phyloP scores from a whole-genome alignment of 805 yeast genomes.

The Cyberlindnera euphorbiiphila region DNA sequence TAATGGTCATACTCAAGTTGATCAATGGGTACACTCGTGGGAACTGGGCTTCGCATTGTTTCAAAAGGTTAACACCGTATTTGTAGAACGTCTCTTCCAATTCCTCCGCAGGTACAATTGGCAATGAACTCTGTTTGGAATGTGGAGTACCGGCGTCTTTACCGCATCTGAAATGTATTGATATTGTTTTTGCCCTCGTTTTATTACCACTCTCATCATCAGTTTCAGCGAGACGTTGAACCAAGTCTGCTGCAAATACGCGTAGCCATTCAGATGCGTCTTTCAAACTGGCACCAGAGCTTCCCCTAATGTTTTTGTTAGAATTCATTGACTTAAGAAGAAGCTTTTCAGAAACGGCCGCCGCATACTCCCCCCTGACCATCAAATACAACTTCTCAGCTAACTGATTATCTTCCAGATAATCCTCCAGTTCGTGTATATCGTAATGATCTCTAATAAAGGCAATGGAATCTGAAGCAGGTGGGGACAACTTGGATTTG shows the following conservation, averaged over 20 bases:
- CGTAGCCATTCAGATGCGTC: conserved; percentile 71
- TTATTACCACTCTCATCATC: conserved; percentile 49
- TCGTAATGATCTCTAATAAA: conserved; percentile 49
- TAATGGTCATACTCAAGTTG: conserved; percentile 47
- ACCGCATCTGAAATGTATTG: conserved; percentile 34
- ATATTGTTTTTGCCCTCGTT: conserved; percentile 45
- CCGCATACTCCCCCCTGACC: conserved; percentile 57
- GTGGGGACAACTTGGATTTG: conserved; percentile 38
- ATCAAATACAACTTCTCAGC: conserved; percentile 56
- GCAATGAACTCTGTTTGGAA: conserved; percentile 35
- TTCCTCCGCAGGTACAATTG: conserved; percentile 18
- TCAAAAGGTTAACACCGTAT: conserved; percentile 37
- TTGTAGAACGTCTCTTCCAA: conserved; percentile 28
- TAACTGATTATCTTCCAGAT: conserved; percentile 41
- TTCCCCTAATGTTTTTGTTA: conserved; percentile 69
- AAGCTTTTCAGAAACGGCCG: conserved; percentile 54
- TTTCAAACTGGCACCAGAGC: conserved; percentile 43
- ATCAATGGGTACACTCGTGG: conserved; percentile 43
- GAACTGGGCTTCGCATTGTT: conserved; percentile 34
- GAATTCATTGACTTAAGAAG: conserved; percentile 86
- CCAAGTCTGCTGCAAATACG: conserved; percentile 78
- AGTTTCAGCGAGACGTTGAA: conserved; percentile 68
- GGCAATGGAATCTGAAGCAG: conserved; percentile 49
- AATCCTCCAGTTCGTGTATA: conserved; percentile 33
- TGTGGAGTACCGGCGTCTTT: conserved; percentile 24